Base-by-base conservation (phyloP, 179 eudicot species). In the Camellia oleifera region DNA sequence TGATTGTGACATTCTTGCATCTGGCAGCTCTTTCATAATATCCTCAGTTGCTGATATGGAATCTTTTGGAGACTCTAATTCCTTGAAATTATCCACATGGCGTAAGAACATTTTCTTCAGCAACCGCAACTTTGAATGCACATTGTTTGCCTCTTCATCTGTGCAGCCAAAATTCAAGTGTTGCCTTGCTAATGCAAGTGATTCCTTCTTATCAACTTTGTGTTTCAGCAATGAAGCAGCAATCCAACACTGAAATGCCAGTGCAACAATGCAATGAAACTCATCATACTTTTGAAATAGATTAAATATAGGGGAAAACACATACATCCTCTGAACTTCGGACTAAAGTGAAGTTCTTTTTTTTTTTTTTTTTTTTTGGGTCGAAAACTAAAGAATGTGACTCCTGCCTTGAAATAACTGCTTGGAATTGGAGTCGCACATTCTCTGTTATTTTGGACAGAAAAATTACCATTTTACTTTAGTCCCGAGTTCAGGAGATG, bases 221-320 rank as follows among this genome's bases (percentile, higher is more conserved):
- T 80, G 58, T 46, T 76, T 80, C 81, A 85, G 76, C 72, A 84
- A 82, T 26, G 87, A 91, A 65, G 91, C 85, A 52, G 91, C 92
- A 53, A 85, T 78, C 92, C 91, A 91, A 77, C 92, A 87, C 94
- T 91, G 82, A 67, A 82, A 77, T 32, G 15, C 2, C 18, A 77
- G 26, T 12, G 18, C 15, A 72, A n/a, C 48, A 74, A 50, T 0
- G 14, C 65, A 61, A 61, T 61, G 65, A 61, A 61, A 61, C 7
- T 61, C 5, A 6, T 61, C 23, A 15, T 17, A 61, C 23, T 61
- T 61, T 9, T 3, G 7, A 61, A 61, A 61, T 61, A 61, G 9
- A 61, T 3, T 57, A 57, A 61, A 17, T 32, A 32, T 32, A 32
- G 40, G 40, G 40, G 40, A 32, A 32, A 32, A 32, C 40, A 32